A percentile compares a stretch with the other conserved stretches of the same genome.
Conservation (phyloP, 106 monocot species). For the Acanthochlamys bracteata region DNA sequence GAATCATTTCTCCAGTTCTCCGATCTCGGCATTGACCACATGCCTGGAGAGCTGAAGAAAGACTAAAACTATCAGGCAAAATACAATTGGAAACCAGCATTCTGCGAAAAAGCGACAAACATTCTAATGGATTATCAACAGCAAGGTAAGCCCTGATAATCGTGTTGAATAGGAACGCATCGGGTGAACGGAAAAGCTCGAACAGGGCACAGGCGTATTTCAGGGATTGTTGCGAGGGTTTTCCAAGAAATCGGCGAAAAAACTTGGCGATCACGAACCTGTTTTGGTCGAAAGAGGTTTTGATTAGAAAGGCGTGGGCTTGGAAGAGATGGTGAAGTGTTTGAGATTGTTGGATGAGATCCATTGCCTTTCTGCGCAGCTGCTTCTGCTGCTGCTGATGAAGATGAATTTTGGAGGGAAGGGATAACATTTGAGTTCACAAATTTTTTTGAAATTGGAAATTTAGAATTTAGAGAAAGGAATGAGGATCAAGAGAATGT, state of each 20-base stretch:
- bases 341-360: constrained; percentile 5
- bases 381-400: too few relatives aligned
- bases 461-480: too few relatives aligned
- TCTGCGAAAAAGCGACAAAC: constrained; percentile 11
- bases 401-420: too few relatives aligned
- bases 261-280: constrained; percentile 12
- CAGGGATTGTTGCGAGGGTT: constrained; percentile 6
- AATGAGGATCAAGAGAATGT: too few relatives aligned
- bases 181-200: constrained; percentile 10
- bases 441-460: too few relatives aligned
- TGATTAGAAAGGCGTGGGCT: constrained; percentile 21
- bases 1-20: constrained; percentile 11
- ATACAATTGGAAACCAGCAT: constrained; percentile 15
- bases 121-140: constrained; percentile 5
- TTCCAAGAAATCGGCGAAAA: background rate
- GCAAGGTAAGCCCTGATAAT: constrained; percentile 26
- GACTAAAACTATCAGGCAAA: constrained; percentile 34
- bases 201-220: constrained; percentile 24
- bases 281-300: constrained; percentile 17
- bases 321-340: constrained; percentile 15
- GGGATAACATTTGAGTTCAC: too few relatives aligned
- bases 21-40: constrained; percentile 12
- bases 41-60: constrained; percentile 37
- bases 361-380: background rate
- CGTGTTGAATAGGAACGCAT: constrained; percentile 33